Conservation (phyloP, 1,284 basidiomycete genomes). For the Malassezia brasiliensis region DNA sequence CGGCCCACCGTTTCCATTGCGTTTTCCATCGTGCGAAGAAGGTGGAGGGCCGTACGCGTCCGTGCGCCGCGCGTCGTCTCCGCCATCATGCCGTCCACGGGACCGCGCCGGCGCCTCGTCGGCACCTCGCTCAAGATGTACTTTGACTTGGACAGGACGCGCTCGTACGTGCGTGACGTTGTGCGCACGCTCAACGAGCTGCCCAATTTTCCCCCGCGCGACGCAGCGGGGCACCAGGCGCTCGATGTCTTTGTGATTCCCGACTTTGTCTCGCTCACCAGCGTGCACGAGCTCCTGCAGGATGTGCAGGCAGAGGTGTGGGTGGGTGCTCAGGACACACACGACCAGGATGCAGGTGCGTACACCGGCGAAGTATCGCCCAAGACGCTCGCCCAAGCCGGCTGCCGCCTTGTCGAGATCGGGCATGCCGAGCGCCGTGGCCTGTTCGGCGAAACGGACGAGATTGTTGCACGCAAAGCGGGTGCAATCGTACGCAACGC, state of each 20-base stretch:
- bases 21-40: constrained; percentile 11
- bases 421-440: constrained; percentile 36
- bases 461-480: constrained; percentile 30
- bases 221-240: neutral
- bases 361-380: constrained; percentile 42
- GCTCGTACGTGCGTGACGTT: constrained; percentile 11
- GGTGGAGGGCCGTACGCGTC: neutral
- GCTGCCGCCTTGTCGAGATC: constrained; percentile 36
- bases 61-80: neutral
- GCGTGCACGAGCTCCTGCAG: constrained; percentile 15
- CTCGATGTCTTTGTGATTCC: constrained; percentile 39
- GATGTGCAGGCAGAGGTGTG: constrained; percentile 14
- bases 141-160: constrained; percentile 34
- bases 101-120: constrained; percentile 23
- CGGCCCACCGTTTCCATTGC: constrained; percentile 16
- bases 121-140: constrained; percentile 45
- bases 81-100: too few relatives aligned
- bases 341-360: constrained; percentile 30
- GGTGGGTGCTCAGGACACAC: constrained; percentile 36
- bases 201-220: constrained; percentile 2
- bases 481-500: constrained; percentile 23
- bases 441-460: constrained; percentile 38
- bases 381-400: constrained; percentile 28
- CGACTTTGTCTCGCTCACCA: constrained; percentile 33
- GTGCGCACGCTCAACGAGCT: neutral